A percentile compares a stretch with the other conserved stretches of the same genome.
These are phyloP conservation scores for Xylaria flabelliformis DNA, from an alignment of 495 filamentous ascomycete species.

Conservation along the genomic window DNA sequence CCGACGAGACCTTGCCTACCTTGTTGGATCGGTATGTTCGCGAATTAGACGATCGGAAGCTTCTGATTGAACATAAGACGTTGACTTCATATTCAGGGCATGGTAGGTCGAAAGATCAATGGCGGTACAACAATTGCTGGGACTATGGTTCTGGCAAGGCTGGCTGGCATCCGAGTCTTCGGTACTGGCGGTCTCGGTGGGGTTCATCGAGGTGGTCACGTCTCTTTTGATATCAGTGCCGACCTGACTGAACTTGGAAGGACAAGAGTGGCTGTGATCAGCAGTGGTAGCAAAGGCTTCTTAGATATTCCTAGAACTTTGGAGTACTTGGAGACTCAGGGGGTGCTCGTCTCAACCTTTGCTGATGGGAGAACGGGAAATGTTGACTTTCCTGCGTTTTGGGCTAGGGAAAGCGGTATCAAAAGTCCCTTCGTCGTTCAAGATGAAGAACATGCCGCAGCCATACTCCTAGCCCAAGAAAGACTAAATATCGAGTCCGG, in stretches of 20 bases:
- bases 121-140: constrained; percentile 93
- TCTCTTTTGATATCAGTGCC: constrained; percentile 89
- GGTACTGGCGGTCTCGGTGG: constrained; percentile 86
- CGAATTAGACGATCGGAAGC: constrained; percentile 13
- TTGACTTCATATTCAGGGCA: constrained; percentile 54
- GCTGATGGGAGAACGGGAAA: constrained; percentile 70
- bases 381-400: constrained; percentile 90
- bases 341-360: constrained; percentile 86
- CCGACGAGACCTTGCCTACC: constrained; percentile 80
- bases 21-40: constrained; percentile 73
- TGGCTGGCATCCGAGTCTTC: constrained; percentile 92
- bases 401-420: constrained; percentile 80
- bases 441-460: constrained; percentile 81
- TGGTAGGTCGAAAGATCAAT: constrained; percentile 69
- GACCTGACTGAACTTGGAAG: constrained; percentile 95
- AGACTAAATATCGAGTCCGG: constrained; percentile 73
- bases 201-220: constrained; percentile 89
- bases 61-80: constrained; percentile 9
- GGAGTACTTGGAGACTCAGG: constrained; percentile 94
- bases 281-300: constrained; percentile 94
- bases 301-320: constrained; percentile 89
- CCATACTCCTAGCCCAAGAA: constrained; percentile 68
- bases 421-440: constrained; percentile 76
- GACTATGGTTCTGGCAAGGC: constrained; percentile 86
- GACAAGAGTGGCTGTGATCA: constrained; percentile 86